Base-by-base conservation (phyloP, 2,329 filamentous ascomycete genomes). In the Exophiala lecanii-corni region DNA sequence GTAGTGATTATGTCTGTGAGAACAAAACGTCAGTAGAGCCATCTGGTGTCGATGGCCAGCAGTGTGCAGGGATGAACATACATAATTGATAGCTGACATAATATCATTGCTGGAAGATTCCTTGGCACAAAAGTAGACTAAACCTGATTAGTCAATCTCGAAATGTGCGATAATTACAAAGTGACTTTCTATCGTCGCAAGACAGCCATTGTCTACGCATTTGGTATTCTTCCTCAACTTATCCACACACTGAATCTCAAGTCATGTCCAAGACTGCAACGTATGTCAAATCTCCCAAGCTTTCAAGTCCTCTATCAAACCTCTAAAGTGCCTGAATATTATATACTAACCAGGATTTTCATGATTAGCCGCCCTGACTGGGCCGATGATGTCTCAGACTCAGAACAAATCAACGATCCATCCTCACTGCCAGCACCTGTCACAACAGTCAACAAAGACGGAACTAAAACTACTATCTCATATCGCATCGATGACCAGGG, bases 361-460 rank as follows among this genome's bases (percentile, higher is more conserved):
- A 33, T 21, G 20, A 18, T 28, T 40, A 52, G 46, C 26, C 46
- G 47, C 34, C 46, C 53, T 20, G 55, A 58, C 40, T 56, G 56
- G 56, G 56, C 56, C 37, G 55, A 57, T 47, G 55, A 57, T 41
- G 47, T 55, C 35, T 49, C 92, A 66, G 92, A 97, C 73, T 87
- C 92, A 65, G 78, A 81, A 59, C 80, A 83, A 57, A 89, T 94
- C 65, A 86, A 91, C 62, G 84, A 88, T 70, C 85, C 92, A 69
- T 79, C 85, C 72, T 73, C 78, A 57, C 85, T 98, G 59, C 92
- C 92, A 49, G 78, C 86, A 57, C 82, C 86, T 57, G 84, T 92
- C 72, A 86, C 91, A 58, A 91, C 88, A 66, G 84, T 84, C 66
- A 97, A 98, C 81, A 95, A 96, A 73, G 92, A 98, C 68, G 92